Evolutionary conservation across 225 moss, liverwort and hornwort species (phyloP).

Genomic region (Neckera pumila): DNA sequence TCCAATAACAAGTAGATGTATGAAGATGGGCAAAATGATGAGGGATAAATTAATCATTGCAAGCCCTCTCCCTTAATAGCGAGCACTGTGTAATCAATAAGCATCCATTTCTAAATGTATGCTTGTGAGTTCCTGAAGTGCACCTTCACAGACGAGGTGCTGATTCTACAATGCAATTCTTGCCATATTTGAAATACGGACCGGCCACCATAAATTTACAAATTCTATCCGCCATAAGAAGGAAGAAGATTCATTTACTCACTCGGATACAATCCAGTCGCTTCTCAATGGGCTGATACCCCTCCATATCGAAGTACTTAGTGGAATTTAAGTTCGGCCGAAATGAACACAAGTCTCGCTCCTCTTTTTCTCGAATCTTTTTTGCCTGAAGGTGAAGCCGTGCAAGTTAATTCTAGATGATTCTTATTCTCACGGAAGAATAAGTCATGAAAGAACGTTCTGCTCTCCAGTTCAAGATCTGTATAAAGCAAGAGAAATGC

Average conservation of each 20-base stretch:
- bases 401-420: not conserved
- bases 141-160: not conserved
- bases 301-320: conserved; percentile 49
- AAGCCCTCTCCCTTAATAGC: not conserved
- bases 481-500: not conserved
- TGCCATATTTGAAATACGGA: not conserved
- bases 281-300: conserved; percentile 73
- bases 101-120: not conserved
- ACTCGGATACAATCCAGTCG: conserved; percentile 62
- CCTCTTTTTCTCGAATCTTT: conserved; percentile 70
- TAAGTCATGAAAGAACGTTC: not conserved
- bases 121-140: not conserved
- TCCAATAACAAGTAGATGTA: conserved; percentile 42
- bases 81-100: not conserved
- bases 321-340: conserved; percentile 56
- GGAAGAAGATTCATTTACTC: not conserved
- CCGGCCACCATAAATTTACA: not conserved
- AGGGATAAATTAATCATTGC: not conserved
- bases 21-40: not conserved
- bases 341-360: conserved; percentile 75
- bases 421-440: not conserved
- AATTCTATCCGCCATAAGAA: not conserved
- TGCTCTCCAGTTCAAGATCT: not conserved
- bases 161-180: not conserved
- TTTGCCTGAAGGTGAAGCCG: conserved; percentile 41